phyloP scores from a whole-genome alignment of 208 protist genomes.

The Endotrypanum monterogeii region DNA sequence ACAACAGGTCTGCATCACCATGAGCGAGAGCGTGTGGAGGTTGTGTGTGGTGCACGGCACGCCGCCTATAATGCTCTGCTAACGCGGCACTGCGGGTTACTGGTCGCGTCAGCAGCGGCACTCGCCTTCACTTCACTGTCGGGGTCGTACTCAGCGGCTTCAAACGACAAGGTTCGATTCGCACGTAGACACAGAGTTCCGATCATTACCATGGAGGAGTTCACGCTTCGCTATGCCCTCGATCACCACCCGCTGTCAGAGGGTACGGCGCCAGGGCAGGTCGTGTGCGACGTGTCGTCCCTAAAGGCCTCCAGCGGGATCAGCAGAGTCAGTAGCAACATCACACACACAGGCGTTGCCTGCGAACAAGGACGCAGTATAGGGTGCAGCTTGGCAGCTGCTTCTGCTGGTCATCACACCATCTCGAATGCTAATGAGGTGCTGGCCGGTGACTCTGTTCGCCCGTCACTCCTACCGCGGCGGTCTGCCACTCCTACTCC shows the following conservation, averaged over 20 bases:
- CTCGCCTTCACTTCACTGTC: conserved; percentile 9
- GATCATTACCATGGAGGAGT: conserved; percentile 29
- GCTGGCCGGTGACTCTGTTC: neutral
- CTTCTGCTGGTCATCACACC: neutral
- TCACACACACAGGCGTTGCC: neutral
- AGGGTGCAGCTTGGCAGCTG: neutral
- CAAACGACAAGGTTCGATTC: conserved; percentile 36
- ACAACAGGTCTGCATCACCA: conserved; percentile 35
- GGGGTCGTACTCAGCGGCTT: neutral
- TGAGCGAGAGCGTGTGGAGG: conserved; percentile 35
- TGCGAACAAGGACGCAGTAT: neutral
- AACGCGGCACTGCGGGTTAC: conserved; percentile 37
- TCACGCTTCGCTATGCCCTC: conserved; percentile 27
- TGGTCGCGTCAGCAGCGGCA: conserved; percentile 34
- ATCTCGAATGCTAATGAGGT: neutral
- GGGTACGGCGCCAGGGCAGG: neutral
- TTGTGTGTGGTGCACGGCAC: conserved; percentile 23
- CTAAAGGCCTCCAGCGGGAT: neutral
- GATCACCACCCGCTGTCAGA: neutral
- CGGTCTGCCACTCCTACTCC: conserved; percentile 6
- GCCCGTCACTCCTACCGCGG: conserved; percentile 1
- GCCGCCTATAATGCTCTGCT: conserved; percentile 44
- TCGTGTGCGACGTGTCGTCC: neutral
- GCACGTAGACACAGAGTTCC: conserved; percentile 33
- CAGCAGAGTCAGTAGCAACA: neutral